A percentile compares a stretch with the other conserved stretches of the same genome.
phyloP scores from a whole-genome alignment of 139 green algal genomes.

The Haematococcus sp. region DNA sequence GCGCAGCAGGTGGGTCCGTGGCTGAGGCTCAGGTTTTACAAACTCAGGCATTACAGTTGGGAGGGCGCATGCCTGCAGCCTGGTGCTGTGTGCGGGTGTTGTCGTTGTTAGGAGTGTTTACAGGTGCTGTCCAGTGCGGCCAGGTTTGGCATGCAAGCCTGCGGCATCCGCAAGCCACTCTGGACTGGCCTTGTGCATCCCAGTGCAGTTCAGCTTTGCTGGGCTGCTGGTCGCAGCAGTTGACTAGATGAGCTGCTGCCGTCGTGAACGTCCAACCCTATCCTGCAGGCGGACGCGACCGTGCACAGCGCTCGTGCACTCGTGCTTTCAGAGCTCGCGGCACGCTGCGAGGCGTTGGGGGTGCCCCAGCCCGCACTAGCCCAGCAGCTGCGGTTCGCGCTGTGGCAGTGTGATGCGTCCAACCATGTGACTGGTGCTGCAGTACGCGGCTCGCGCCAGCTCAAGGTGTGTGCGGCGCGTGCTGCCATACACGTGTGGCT shows the following conservation, averaged over 20 bases:
- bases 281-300: conserved; percentile 17
- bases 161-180: no score
- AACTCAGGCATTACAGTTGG: background rate
- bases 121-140: no score
- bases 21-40: background rate
- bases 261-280: no score
- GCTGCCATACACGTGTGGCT: no score
- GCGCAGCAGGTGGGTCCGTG: conserved; percentile 8
- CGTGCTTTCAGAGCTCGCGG: conserved; percentile 21
- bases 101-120: no score
- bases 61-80: no score
- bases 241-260: no score
- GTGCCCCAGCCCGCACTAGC: conserved; percentile 15
- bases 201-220: no score
- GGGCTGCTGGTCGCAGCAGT: no score
- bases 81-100: no score
- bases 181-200: no score
- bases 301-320: conserved; percentile 5
- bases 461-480: conserved; percentile 26
- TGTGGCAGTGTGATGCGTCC: conserved; percentile 36
- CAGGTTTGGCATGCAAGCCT: no score
- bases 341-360: conserved; percentile 15
- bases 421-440: conserved; percentile 27
- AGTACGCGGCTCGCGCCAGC: conserved; percentile 16
- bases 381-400: conserved; percentile 24